Percentiles rank a stretch among this genome's conserved stretches.
These are phyloP conservation scores for Leishmania tarentolae DNA, from an alignment of 208 protist genomes.

Conservation along the genomic window DNA sequence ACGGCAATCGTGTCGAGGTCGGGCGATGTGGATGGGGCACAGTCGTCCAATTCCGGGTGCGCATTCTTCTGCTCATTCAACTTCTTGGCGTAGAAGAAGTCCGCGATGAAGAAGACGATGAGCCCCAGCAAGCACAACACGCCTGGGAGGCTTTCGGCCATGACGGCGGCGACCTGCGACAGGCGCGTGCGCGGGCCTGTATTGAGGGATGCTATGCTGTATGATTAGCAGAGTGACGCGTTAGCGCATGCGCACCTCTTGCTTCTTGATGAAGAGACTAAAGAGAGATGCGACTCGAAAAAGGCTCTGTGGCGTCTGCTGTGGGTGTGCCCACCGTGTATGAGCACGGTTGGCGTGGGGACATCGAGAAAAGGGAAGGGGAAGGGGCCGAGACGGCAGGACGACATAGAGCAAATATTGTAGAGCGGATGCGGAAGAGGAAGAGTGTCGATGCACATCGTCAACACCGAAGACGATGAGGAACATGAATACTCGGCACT, in stretches of 20 bases:
- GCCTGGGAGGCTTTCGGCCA: constrained; percentile 31
- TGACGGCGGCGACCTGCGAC: constrained; percentile 2
- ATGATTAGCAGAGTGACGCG: not conserved
- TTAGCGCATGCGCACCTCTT: not conserved
- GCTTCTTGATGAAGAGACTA: not conserved
- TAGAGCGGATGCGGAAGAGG: not conserved
- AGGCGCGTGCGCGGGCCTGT: not conserved
- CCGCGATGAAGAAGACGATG: constrained; percentile 55
- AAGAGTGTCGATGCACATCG: not conserved
- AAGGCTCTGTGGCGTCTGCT: not conserved
- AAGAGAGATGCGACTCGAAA: not conserved
- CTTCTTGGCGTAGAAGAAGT: constrained; percentile 60
- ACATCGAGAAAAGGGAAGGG: not conserved
- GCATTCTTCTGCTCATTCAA: constrained; percentile 60
- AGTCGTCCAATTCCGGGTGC: constrained; percentile 74
- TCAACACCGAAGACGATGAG: not conserved
- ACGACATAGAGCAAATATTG: not conserved
- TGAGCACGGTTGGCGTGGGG: not conserved
- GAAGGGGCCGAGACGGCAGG: not conserved
- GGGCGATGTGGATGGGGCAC: constrained; percentile 55
- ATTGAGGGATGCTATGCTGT: not conserved
- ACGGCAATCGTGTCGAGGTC: constrained; percentile 72
- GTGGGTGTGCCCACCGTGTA: not conserved
- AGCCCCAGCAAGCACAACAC: constrained; percentile 48
- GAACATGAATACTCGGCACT: not conserved